phyloP scores from a whole-genome alignment of 345 rosid species.

The Mercurialis annua region DNA sequence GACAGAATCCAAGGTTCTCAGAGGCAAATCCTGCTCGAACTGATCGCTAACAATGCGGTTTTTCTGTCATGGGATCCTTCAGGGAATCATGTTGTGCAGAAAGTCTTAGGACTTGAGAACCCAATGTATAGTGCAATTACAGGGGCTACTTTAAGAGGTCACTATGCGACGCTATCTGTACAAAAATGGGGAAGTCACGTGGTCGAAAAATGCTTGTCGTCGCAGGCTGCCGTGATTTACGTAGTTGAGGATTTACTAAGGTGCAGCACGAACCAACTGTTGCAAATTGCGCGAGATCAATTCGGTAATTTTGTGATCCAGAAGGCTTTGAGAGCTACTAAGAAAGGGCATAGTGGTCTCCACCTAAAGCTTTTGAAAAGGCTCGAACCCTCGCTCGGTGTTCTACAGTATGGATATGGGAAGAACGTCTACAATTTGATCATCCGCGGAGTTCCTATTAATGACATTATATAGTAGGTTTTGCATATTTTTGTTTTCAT shows the following conservation, averaged over 20 bases:
- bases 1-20: slow-evolving; percentile 15
- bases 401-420: slow-evolving; percentile 17
- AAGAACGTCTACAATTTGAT: slow-evolving; percentile 22
- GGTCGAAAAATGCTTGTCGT: slow-evolving; percentile 24
- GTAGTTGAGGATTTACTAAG: slow-evolving; percentile 15
- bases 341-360: background rate
- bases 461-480: too few relatives aligned
- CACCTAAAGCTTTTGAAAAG: slow-evolving; percentile 9
- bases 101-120: slow-evolving; percentile 16
- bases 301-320: slow-evolving; percentile 36
- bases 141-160: slow-evolving; percentile 6
- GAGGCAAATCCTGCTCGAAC: slow-evolving; percentile 3
- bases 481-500: too few relatives aligned
- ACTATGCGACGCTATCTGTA: slow-evolving; percentile 18
- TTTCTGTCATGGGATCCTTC: slow-evolving; percentile 18
- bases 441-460: background rate
- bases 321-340: slow-evolving; percentile 24
- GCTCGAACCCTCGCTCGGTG: background rate
- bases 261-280: slow-evolving; percentile 9
- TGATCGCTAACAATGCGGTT: slow-evolving; percentile 5
- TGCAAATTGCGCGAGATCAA: slow-evolving; percentile 18
- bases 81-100: slow-evolving; percentile 34
- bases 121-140: slow-evolving; percentile 9
- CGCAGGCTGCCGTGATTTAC: background rate
- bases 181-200: slow-evolving; percentile 33